Percentiles rank a stretch among this genome's conserved stretches.
Evolutionary conservation across 139 green algal genomes (phyloP).

Genomic region (Chlamydomonas asymmetrica): DNA sequence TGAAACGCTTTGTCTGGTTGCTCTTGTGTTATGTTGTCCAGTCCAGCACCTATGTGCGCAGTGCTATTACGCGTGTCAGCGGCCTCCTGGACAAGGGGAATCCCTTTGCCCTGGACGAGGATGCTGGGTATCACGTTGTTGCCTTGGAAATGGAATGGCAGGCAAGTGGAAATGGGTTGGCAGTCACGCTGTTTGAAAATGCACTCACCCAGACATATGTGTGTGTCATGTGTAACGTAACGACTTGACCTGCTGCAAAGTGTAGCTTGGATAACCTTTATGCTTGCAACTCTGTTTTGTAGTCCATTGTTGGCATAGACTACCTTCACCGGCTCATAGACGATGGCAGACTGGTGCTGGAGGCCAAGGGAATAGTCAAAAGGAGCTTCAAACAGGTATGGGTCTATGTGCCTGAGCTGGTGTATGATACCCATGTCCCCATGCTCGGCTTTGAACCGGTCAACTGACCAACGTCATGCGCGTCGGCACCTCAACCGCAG

Average conservation of each 20-base stretch:
- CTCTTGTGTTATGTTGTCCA: no score
- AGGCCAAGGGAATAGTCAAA: conserved; percentile 53
- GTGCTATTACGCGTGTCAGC: no score
- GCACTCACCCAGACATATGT: no score
- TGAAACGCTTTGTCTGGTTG: no score
- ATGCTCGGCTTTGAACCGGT: neutral
- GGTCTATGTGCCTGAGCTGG: neutral
- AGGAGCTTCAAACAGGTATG: conserved; percentile 59
- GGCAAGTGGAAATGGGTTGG: no score
- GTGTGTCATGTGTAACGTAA: neutral
- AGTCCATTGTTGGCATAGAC: conserved; percentile 39
- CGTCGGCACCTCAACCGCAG: no score
- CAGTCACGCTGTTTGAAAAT: no score
- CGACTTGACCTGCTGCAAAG: no score
- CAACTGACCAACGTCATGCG: neutral
- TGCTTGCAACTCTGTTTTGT: no score
- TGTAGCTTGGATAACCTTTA: neutral
- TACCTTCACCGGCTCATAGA: conserved; percentile 59
- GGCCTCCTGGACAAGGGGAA: conserved; percentile 14
- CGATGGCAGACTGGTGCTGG: conserved; percentile 65
- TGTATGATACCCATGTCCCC: neutral
- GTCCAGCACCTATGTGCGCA: no score
- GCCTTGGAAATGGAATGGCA: conserved; percentile 37
- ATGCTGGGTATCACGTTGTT: conserved; percentile 13
- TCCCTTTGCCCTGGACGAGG: neutral